Evolutionary conservation across 352 stramenopile genomes (phyloP), one percentile per base, ranked within the genome.

Genomic region (Globisporangium lucens): DNA sequence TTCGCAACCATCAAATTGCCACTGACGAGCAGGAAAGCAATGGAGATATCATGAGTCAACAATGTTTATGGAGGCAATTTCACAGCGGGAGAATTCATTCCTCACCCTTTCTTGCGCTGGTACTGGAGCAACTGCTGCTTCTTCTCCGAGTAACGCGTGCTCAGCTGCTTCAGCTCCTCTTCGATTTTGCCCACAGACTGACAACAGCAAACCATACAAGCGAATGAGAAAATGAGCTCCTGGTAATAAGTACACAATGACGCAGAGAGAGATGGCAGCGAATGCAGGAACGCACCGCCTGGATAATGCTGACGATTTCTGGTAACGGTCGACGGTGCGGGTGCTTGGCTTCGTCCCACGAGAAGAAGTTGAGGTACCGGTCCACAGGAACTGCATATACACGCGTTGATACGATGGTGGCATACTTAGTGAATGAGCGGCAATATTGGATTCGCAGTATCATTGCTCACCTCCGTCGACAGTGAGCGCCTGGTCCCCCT

Each of bases 271-370:
- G 10, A 7, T 13, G 29, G 1, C 56, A 49, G 8, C 9, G 8
- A 29, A 24, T 10, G 2, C 17, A n/a, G 30, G 4, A 27, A 66
- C 76, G 57, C 68, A 97, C 94, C 63, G 87, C 83, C 43, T 98
- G 91, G 72, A 99, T 98, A 62, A 98, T 91, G 65, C 79, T 89
- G 10, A 99, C 96, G 56, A 99, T 95, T 66, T 98, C 95, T 30
- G 97, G 96, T 27, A 99, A 77, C n/a, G 96, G 95, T 62, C 97
- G 90, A 57, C 97, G 91, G 76, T 99, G 97, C 30, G 87, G 90
- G 70, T 99, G 98, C 73, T 99, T 99, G 53, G 97, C 97, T 68
- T 98, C 97, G 73, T 99, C 97, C 97, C 97, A 99, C 51, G 94
- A 96, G 75, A 99, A 99, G 77, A 97, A 96, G 73, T 98, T 90